Conservation (phyloP, 2,329 filamentous ascomycete species). For the Trichoderma arundinaceum region DNA sequence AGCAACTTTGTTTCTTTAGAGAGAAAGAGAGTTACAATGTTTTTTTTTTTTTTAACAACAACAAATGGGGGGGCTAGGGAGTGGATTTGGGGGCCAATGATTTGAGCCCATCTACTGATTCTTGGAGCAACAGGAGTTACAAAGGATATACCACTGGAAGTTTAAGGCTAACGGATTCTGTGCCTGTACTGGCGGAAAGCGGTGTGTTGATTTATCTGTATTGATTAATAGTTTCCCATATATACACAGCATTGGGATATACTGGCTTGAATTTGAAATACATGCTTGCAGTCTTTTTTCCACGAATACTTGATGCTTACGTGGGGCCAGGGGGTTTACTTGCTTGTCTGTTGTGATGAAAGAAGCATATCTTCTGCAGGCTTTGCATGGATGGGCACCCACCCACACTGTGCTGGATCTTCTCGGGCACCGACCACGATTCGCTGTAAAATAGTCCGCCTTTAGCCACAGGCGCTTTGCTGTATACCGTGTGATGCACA, state of each 20-base stretch:
- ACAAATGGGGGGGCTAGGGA: not conserved
- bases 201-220: not conserved
- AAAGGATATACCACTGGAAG: constrained; percentile 24
- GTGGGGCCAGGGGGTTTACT: too few relatives aligned
- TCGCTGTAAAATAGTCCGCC: not conserved
- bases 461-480: not conserved
- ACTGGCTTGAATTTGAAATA: too few relatives aligned
- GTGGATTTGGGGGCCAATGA: not conserved
- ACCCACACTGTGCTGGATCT: too few relatives aligned
- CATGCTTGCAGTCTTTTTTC: too few relatives aligned
- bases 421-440: too few relatives aligned
- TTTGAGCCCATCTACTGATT: constrained; percentile 3
- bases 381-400: too few relatives aligned
- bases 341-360: too few relatives aligned
- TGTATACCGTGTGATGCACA: not conserved
- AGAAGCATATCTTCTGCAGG: too few relatives aligned
- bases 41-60: not conserved
- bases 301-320: too few relatives aligned
- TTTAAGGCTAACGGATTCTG: constrained; percentile 3
- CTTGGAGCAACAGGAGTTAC: constrained; percentile 21
- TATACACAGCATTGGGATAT: too few relatives aligned
- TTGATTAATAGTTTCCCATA: not conserved
- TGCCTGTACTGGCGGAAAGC: constrained; percentile 3
- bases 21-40: too few relatives aligned
- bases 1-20: not conserved